Percentiles rank a stretch among this genome's conserved stretches.
Evolutionary conservation across 805 yeast species (phyloP).

Genomic region (Phaffomyces opuntiae): DNA sequence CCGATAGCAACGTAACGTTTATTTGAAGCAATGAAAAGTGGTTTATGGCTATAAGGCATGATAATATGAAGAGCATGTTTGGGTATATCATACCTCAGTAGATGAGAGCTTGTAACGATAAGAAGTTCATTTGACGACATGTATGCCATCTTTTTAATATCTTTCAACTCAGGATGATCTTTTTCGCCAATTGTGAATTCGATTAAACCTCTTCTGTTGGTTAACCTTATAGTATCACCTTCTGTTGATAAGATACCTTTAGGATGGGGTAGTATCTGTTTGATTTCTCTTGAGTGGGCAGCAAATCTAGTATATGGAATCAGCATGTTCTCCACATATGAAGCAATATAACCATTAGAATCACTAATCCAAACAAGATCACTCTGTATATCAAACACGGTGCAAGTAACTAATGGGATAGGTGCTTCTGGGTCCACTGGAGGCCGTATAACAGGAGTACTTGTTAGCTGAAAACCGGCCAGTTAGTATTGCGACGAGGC

Average conservation of each 20-base stretch:
- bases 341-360: constrained; percentile 35
- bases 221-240: constrained; percentile 41
- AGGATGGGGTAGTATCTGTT: constrained; percentile 46
- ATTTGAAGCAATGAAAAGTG: constrained; percentile 42
- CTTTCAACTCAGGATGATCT: constrained; percentile 26
- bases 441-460: constrained; percentile 19
- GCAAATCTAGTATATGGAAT: constrained; percentile 51
- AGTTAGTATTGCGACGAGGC: background rate
- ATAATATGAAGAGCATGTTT: constrained; percentile 30
- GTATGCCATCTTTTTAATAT: constrained; percentile 25
- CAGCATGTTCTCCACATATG: constrained; percentile 39
- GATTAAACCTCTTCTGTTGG: constrained; percentile 51
- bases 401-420: constrained; percentile 13
- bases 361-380: constrained; percentile 88
- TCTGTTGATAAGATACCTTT: constrained; percentile 56
- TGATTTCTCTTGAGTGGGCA: constrained; percentile 44
- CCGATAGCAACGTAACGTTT: constrained; percentile 54
- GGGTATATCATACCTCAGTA: constrained; percentile 36
- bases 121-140: constrained; percentile 36
- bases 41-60: constrained; percentile 36
- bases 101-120: constrained; percentile 36
- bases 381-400: constrained; percentile 60
- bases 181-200: constrained; percentile 26
- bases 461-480: constrained; percentile 8
- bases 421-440: constrained; percentile 12